Percentiles rank a stretch among this genome's conserved stretches.
Evolutionary conservation across 768 basidiomycete species (phyloP).

Genomic region (Leccinum obscurum): DNA sequence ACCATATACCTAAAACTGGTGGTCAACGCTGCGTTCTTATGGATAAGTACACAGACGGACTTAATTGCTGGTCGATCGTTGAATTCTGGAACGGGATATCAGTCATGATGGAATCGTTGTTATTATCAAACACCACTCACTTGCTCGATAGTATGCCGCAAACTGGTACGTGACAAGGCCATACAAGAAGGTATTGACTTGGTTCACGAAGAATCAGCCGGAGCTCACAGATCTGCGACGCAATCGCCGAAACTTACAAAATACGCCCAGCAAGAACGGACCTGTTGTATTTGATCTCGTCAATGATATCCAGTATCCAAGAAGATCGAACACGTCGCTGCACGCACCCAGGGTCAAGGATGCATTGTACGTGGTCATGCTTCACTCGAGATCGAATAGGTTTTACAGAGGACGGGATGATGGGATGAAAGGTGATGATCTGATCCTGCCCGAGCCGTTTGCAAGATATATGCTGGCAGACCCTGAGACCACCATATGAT

Average conservation of each 20-base stretch:
- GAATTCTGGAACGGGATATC: background rate
- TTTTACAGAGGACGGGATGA: background rate
- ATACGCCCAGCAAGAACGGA: background rate
- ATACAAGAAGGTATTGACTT: conserved; percentile 2
- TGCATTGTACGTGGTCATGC: background rate
- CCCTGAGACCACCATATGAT: background rate
- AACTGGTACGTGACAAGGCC: background rate
- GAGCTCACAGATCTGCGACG: background rate
- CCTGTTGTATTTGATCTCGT: background rate
- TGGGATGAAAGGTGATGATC: background rate
- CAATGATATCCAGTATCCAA: background rate
- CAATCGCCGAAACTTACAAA: background rate
- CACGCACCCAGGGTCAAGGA: background rate
- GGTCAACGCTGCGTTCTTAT: background rate
- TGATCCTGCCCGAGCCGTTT: background rate
- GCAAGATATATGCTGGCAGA: background rate
- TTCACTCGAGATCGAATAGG: background rate
- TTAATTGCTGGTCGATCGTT: background rate
- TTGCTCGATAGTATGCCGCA: background rate
- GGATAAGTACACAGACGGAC: background rate
- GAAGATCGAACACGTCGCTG: background rate
- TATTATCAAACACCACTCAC: background rate
- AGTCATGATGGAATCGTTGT: background rate
- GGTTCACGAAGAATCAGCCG: background rate
- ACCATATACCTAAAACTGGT: background rate